These are phyloP conservation scores for Aspergillus sp. DNA, from an alignment of 2,329 filamentous ascomycete genomes.

Conservation along the genomic window DNA sequence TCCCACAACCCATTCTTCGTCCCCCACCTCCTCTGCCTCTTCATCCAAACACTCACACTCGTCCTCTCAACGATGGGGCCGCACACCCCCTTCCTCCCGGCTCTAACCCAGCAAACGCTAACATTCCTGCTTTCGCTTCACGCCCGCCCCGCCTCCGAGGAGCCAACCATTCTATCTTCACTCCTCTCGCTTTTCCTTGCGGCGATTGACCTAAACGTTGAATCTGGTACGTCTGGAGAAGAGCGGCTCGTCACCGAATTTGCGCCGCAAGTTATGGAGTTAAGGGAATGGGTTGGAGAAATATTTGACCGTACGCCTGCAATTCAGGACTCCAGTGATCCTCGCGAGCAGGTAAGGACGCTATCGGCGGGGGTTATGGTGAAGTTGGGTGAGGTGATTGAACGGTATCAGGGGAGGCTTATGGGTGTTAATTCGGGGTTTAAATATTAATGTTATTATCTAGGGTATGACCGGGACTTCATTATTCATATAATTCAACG, in stretches of 20 bases:
- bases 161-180: conserved; percentile 68
- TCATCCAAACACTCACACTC: conserved; percentile 81
- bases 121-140: conserved; percentile 73
- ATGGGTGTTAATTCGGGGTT: conserved; percentile 66
- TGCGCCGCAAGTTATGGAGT: conserved; percentile 77
- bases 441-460: conserved; percentile 26
- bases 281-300: conserved; percentile 77
- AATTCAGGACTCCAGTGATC: conserved; percentile 52
- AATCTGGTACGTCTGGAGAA: conserved; percentile 50
- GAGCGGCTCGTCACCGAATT: conserved; percentile 72
- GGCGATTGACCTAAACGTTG: conserved; percentile 73
- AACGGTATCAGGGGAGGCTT: conserved; percentile 74
- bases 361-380: conserved; percentile 81
- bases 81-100: conserved; percentile 70
- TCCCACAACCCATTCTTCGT: conserved; percentile 65
- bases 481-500: neutral
- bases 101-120: conserved; percentile 83
- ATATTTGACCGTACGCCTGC: conserved; percentile 64
- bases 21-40: conserved; percentile 73
- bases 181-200: conserved; percentile 78
- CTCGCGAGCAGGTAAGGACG: conserved; percentile 41
- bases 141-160: conserved; percentile 52
- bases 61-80: conserved; percentile 81
- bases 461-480: neutral
- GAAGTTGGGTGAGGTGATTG: conserved; percentile 75